Conservation (phyloP, 2,329 filamentous ascomycete genomes). For the Coniochaeta hoffmannii region DNA sequence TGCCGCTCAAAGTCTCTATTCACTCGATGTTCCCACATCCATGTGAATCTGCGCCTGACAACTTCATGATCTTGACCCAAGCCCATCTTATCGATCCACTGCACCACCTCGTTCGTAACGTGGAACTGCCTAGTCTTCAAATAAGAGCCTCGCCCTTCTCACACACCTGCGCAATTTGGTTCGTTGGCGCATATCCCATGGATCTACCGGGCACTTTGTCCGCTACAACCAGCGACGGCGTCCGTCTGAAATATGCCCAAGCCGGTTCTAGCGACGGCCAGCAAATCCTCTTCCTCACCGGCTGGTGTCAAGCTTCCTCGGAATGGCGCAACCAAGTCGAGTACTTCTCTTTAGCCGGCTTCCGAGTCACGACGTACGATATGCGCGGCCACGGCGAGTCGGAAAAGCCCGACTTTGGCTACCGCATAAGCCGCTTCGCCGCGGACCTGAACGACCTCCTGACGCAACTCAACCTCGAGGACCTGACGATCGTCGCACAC, state of each 20-base stretch:
- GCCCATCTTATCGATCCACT: too few species aligned
- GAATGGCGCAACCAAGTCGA: conserved; percentile 22
- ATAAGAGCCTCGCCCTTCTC: too few species aligned
- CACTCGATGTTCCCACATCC: too few species aligned
- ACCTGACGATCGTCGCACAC: conserved; percentile 23
- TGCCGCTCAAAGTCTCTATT: too few species aligned
- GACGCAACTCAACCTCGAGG: conserved; percentile 18
- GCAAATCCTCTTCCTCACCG: conserved; percentile 22
- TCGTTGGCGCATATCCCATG: too few species aligned
- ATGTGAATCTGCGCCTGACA: too few species aligned
- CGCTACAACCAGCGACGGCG: conserved; percentile 16
- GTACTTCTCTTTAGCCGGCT: conserved; percentile 17
- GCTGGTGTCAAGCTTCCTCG: conserved; percentile 23
- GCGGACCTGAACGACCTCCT: conserved; percentile 21
- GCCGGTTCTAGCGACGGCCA: conserved; percentile 15
- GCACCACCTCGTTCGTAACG: too few species aligned
- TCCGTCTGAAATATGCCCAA: conserved; percentile 20
- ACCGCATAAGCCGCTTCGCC: conserved; percentile 20
- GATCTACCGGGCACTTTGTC: too few species aligned
- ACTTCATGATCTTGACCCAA: too few species aligned
- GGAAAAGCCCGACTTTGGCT: conserved; percentile 22
- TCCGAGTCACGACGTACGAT: conserved; percentile 23
- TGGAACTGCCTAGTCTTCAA: too few species aligned
- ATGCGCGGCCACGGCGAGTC: conserved; percentile 25
- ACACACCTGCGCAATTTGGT: too few species aligned